Conservation (phyloP, 306 rosid genomes). For the Malus sylvestris region DNA sequence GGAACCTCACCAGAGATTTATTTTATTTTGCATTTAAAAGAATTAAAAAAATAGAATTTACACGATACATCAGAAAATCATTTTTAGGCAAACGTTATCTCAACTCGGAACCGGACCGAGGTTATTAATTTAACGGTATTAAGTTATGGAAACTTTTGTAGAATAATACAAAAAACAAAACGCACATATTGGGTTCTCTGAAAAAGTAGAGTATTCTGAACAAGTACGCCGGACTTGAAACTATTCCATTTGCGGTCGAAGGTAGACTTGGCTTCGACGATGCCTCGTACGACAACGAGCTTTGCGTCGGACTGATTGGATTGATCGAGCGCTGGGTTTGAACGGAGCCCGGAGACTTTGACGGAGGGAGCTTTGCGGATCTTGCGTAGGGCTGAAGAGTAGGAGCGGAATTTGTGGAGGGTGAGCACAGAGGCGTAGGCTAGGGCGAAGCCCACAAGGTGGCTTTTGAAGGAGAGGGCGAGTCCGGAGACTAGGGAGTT, state of each 20-base stretch:
- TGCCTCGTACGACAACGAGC: slow-evolving; percentile 64
- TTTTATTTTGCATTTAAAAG: too few species aligned
- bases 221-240: slow-evolving; percentile 35
- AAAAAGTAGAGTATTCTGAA: slow-evolving; percentile 6
- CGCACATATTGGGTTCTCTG: slow-evolving; percentile 67
- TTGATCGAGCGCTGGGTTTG: slow-evolving; percentile 29
- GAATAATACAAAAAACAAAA: background rate
- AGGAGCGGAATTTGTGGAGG: slow-evolving; percentile 34
- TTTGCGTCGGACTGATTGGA: background rate
- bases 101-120: too few species aligned
- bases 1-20: too few species aligned
- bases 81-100: too few species aligned
- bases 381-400: slow-evolving; percentile 48
- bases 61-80: too few species aligned
- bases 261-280: slow-evolving; percentile 56
- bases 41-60: too few species aligned
- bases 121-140: too few species aligned
- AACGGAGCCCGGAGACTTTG: slow-evolving; percentile 73
- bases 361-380: slow-evolving; percentile 58
- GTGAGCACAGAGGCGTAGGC: slow-evolving; percentile 67
- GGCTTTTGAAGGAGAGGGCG: slow-evolving; percentile 73
- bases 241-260: slow-evolving; percentile 48
- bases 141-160: background rate
- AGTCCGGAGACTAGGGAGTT: slow-evolving; percentile 53
- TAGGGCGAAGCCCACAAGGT: slow-evolving; percentile 59